These are phyloP conservation scores for Oleoguttula mirabilis DNA, from an alignment of 495 filamentous ascomycete genomes.

Conservation along the genomic window DNA sequence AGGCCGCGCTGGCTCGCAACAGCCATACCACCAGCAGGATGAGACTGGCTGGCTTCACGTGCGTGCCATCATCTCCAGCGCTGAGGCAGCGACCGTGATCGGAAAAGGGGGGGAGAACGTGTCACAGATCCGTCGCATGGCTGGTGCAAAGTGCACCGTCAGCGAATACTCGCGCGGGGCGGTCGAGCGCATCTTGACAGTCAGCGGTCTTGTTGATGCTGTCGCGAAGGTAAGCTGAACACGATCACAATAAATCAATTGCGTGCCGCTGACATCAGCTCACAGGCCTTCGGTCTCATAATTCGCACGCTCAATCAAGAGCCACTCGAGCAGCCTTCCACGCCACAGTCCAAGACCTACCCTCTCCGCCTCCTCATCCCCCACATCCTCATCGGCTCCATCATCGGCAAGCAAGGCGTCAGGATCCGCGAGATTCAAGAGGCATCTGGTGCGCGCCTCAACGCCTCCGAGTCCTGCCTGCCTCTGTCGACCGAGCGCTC, in stretches of 20 bases:
- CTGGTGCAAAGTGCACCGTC: conserved; percentile 93
- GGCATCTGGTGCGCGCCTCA: conserved; percentile 87
- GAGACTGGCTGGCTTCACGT: conserved; percentile 96
- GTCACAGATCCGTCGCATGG: conserved; percentile 79
- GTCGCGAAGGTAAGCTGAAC: conserved; percentile 72
- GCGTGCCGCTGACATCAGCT: no score
- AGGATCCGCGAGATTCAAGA: conserved; percentile 98
- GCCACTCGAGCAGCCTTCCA: conserved; percentile 72
- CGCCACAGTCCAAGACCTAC: conserved; percentile 88
- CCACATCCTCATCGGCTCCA: conserved; percentile 93
- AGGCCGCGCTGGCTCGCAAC: conserved; percentile 36
- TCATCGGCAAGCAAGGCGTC: conserved; percentile 91
- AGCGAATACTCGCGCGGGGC: conserved; percentile 95
- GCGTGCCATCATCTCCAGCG: conserved; percentile 88
- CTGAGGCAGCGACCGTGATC: conserved; percentile 93
- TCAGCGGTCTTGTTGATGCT: conserved; percentile 88
- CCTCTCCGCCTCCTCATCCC: conserved; percentile 90
- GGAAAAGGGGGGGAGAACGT: conserved; percentile 98
- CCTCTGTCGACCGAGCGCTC: conserved; percentile 92
- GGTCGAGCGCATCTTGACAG: conserved; percentile 91
- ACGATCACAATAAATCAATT: no score
- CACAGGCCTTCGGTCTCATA: conserved; percentile 89
- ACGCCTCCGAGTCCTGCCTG: conserved; percentile 88
- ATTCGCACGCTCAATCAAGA: conserved; percentile 98
- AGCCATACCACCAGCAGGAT: conserved; percentile 51